Evolutionary conservation across 1,139 yeast species (phyloP).

Genomic region (Pichia sp.): DNA sequence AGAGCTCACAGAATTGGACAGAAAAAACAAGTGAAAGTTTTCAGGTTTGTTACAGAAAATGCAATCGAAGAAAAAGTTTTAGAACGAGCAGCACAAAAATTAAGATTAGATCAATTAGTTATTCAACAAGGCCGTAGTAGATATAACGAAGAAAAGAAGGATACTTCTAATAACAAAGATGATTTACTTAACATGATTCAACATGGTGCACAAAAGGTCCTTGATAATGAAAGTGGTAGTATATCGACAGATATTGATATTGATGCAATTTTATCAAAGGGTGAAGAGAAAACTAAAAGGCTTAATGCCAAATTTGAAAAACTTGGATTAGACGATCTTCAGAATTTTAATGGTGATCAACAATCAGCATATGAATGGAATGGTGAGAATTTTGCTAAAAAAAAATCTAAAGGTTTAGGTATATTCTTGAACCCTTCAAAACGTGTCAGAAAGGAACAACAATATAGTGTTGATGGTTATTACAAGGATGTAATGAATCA

Average conservation of each 20-base stretch:
- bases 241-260: slow-evolving; percentile 57
- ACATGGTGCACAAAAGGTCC: slow-evolving; percentile 89
- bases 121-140: slow-evolving; percentile 81
- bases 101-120: slow-evolving; percentile 87
- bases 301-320: slow-evolving; percentile 75
- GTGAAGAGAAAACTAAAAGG: slow-evolving; percentile 73
- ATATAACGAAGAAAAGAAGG: slow-evolving; percentile 30
- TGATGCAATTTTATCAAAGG: slow-evolving; percentile 58
- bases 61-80: slow-evolving; percentile 95
- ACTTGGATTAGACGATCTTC: slow-evolving; percentile 86
- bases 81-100: slow-evolving; percentile 92
- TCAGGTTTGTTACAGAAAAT: slow-evolving; percentile 86
- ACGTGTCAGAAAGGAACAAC: slow-evolving; percentile 84
- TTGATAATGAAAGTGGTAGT: slow-evolving; percentile 40
- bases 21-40: slow-evolving; percentile 90
- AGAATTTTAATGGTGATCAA: slow-evolving; percentile 73
- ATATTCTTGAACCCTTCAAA: slow-evolving; percentile 85
- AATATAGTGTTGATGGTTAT: slow-evolving; percentile 81
- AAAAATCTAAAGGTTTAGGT: slow-evolving; percentile 42
- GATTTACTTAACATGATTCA: slow-evolving; percentile 93
- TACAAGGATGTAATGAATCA: slow-evolving; percentile 69
- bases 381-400: slow-evolving; percentile 85
- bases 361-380: slow-evolving; percentile 93
- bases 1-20: slow-evolving; percentile 98
- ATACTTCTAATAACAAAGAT: slow-evolving; percentile 51